Evolutionary conservation across 2,329 filamentous ascomycete genomes (phyloP), one percentile per base, ranked within the genome.

Genomic region (Plenodomus tracheiphilus): DNA sequence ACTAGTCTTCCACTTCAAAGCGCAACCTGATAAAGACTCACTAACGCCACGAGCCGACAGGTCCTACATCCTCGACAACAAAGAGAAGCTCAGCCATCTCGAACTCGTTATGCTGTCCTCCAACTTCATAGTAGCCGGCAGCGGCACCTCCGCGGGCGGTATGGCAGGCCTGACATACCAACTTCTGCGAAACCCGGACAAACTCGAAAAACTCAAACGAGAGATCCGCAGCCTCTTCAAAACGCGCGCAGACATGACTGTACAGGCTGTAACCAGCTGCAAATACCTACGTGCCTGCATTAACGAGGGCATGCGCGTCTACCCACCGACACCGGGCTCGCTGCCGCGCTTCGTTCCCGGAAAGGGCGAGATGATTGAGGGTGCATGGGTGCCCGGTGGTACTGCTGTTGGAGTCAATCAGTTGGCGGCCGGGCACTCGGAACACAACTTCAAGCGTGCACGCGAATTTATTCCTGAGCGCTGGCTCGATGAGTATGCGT

Each of bases 91-190:
- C n/a, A n/a, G n/a, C n/a, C n/a, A n/a, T n/a, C n/a, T n/a, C n/a
- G n/a, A n/a, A n/a, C n/a, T n/a, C n/a, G n/a, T n/a, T n/a, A n/a
- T n/a, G n/a, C n/a, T n/a, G n/a, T n/a, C n/a, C n/a, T n/a, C n/a
- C n/a, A n/a, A n/a, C n/a, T n/a, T n/a, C n/a, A n/a, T n/a, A n/a
- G n/a, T n/a, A n/a, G 63, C 67, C 0, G 71, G 71, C 15, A 71
- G 65, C 2, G 71, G 73, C 32, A 71, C 70, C 2, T 40, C 49
- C 2, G 52, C 52, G 2, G 47, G 41, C 7, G 47, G 39, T 1
- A 45, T 55, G 38, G 46, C 41, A 21, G 52, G 52, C 10, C 6
- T 48, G 3, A 44, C 45, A 2, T 55, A 49, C 11, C 28, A 49
- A 8, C 36, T 55, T 3, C 47, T 57, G 10, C 41, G 41, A 4